Evolutionary conservation across 805 yeast species (phyloP).

Genomic region (Isabelozyma gotoi): DNA sequence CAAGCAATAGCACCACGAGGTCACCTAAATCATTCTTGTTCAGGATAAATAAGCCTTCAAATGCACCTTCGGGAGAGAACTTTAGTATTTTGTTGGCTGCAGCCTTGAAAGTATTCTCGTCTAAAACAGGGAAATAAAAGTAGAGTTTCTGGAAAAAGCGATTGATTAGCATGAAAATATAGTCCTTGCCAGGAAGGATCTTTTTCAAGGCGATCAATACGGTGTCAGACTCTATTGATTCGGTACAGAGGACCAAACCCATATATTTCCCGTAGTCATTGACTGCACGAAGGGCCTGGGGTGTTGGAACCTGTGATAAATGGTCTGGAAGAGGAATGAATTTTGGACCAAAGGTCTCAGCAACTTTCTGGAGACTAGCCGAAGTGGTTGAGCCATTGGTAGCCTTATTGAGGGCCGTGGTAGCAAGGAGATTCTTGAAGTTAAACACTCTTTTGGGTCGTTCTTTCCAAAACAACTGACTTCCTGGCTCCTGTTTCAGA

Average conservation of each 20-base stretch:
- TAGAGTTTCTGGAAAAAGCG: constrained; percentile 38
- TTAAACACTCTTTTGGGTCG: no score
- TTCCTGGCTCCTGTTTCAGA: neutral
- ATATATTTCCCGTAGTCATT: neutral
- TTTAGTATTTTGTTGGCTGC: neutral
- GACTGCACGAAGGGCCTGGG: no score
- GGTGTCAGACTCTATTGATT: neutral
- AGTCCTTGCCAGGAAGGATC: neutral
- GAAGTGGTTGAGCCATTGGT: no score
- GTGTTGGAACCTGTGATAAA: no score
- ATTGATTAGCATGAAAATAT: constrained; percentile 19
- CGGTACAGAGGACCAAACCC: neutral
- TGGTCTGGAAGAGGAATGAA: no score
- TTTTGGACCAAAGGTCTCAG: no score
- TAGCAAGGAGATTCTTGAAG: no score
- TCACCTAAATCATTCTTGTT: neutral
- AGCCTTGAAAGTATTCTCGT: constrained; percentile 14
- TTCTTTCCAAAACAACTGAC: neutral
- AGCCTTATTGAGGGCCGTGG: no score
- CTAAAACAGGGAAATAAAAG: constrained; percentile 44
- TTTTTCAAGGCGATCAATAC: neutral
- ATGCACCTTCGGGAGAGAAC: neutral
- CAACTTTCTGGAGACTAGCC: no score
- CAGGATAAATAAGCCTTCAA: neutral
- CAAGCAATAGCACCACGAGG: neutral